Conservation (phyloP, 2,329 filamentous ascomycete species). For the Hypoxylon sp. region DNA sequence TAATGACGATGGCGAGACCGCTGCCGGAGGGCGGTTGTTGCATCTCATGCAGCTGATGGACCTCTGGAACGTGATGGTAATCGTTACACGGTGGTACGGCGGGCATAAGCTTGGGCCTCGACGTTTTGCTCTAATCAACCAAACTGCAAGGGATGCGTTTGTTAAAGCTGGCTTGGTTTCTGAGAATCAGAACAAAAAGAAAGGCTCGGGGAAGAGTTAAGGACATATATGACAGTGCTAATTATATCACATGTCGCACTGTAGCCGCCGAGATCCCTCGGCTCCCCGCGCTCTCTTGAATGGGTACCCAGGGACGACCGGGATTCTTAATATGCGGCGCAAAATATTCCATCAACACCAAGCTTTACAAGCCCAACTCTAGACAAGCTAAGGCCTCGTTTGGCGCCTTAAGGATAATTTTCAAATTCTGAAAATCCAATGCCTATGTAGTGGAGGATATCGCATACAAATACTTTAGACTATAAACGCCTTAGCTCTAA, state of each 20-base stretch:
- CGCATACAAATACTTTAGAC: constrained; percentile 3
- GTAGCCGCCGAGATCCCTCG: constrained; percentile 42
- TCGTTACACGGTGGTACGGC: constrained; percentile 96
- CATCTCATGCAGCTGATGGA: constrained; percentile 97
- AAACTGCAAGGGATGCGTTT: constrained; percentile 85
- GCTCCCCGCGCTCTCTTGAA: constrained; percentile 36
- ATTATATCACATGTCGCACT: constrained; percentile 24
- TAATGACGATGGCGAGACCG: constrained; percentile 95
- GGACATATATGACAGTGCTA: constrained; percentile 31
- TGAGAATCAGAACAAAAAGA: constrained; percentile 65
- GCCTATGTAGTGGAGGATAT: constrained; percentile 8
- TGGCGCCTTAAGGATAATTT: not conserved
- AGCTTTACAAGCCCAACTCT: not conserved
- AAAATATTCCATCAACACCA: constrained; percentile 5
- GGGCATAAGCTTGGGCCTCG: constrained; percentile 90
- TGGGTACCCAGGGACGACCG: constrained; percentile 3
- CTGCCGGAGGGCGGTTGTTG: constrained; percentile 86
- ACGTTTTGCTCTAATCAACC: constrained; percentile 91
- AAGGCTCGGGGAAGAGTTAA: constrained; percentile 53
- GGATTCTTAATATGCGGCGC: not conserved
- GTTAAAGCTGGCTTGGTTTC: constrained; percentile 80
- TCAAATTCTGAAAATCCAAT: not conserved
- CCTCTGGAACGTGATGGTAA: constrained; percentile 91
- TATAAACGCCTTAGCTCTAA: not conserved
- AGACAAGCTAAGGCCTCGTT: not conserved